Evolutionary conservation across 2,329 filamentous ascomycete species (phyloP).

Genomic region (Hymenoscyphus repandus): DNA sequence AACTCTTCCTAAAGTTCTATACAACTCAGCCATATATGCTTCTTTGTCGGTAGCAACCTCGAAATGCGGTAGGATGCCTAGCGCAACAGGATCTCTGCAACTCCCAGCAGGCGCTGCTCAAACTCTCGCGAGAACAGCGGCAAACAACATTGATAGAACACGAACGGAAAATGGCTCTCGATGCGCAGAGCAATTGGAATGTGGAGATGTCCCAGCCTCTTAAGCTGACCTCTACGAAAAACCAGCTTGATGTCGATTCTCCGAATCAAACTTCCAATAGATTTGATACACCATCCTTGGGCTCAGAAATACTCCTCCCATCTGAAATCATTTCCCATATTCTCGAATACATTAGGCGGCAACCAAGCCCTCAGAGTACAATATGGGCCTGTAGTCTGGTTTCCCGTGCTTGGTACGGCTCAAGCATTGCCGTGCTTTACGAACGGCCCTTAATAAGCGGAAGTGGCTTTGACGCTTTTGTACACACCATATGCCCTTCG

Average conservation of each 20-base stretch:
- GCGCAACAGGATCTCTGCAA: not conserved
- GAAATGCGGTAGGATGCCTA: no score
- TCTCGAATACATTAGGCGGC: conserved; percentile 25
- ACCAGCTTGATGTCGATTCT: not conserved
- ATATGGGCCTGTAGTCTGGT: conserved; percentile 29
- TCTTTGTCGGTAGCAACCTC: no score
- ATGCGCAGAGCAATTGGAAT: conserved; percentile 30
- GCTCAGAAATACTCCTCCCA: conserved; percentile 25
- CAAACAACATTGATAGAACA: not conserved
- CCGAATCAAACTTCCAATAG: not conserved
- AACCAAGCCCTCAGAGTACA: conserved; percentile 17
- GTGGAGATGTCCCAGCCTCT: conserved; percentile 28
- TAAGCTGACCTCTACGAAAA: conserved; percentile 8
- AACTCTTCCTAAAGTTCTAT: no score
- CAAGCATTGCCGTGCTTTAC: conserved; percentile 26
- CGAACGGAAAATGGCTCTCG: conserved; percentile 21
- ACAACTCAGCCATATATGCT: no score
- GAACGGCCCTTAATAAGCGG: conserved; percentile 25
- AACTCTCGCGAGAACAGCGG: not conserved
- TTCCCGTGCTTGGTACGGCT: conserved; percentile 29
- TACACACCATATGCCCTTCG: conserved; percentile 31
- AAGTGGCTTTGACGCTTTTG: conserved; percentile 29
- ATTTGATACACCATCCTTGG: no score
- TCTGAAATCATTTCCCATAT: conserved; percentile 30
- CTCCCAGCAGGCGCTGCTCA: no score